These are phyloP conservation scores for Candida maltosa DNA, from an alignment of 805 yeast species.

Conservation along the genomic window DNA sequence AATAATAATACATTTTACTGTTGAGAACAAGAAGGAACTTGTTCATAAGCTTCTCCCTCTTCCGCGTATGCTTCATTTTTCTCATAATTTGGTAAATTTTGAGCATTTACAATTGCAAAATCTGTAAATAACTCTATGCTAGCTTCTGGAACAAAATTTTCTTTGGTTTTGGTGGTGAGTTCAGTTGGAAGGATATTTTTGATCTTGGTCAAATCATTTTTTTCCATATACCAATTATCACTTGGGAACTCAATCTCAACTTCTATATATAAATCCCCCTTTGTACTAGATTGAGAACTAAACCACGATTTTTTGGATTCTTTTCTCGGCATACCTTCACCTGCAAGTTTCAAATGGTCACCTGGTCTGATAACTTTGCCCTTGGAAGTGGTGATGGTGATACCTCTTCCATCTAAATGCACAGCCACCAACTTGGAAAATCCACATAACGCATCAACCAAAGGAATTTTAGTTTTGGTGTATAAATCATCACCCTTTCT, in stretches of 20 bases:
- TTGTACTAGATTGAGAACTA: constrained; percentile 18
- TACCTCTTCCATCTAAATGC: constrained; percentile 77
- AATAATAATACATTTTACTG: constrained; percentile 21
- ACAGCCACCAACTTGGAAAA: constrained; percentile 60
- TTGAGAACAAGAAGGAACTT: constrained; percentile 25
- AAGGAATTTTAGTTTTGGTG: constrained; percentile 55
- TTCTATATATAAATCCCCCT: constrained; percentile 70
- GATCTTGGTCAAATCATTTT: constrained; percentile 55
- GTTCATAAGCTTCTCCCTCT: constrained; percentile 8
- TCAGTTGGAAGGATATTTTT: constrained; percentile 52
- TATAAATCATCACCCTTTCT: constrained; percentile 65
- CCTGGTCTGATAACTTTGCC: constrained; percentile 85
- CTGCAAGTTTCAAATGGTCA: constrained; percentile 56
- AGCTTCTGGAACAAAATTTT: constrained; percentile 28
- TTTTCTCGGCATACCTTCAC: constrained; percentile 82
- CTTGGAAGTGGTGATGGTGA: constrained; percentile 60
- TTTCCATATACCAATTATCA: constrained; percentile 81
- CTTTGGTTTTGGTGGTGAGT: constrained; percentile 20
- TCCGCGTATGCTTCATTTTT: constrained; percentile 12
- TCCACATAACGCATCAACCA: constrained; percentile 85
- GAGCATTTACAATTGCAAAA: constrained; percentile 22
- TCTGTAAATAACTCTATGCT: constrained; percentile 36
- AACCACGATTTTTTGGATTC: constrained; percentile 26
- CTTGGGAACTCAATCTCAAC: constrained; percentile 78
- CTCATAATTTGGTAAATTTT: constrained; percentile 29